Evolutionary conservation across 2,329 filamentous ascomycete species (phyloP), one percentile per base, ranked within the genome.

Genomic region (Xylariales sp.): DNA sequence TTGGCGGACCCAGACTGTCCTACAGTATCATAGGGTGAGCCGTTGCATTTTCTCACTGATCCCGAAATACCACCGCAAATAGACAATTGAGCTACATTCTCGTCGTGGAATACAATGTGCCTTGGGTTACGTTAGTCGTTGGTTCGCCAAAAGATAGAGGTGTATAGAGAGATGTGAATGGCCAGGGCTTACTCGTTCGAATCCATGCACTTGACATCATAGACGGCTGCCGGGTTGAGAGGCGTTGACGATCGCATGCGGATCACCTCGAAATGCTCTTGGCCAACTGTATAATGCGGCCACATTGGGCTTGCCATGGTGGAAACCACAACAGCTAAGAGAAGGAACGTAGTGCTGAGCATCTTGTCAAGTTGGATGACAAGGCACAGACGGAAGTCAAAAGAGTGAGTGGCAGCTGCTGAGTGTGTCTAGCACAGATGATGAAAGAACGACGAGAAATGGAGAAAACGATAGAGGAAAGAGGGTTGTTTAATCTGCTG

Each of bases 51-150:
- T 35, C 61, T 54, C 36, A 67, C 66, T 10, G 57, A 48, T 12
- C 67, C 68, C 0, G 69, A 61, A 41, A 74, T 74, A 40, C 81
- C 66, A 33, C 68, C 65, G 56, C 72, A 76, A 55, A 73, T 72
- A 37, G 52, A 55, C n/a, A 74, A 62, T 46, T 72, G 55, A 10
- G 69, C 69, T 7, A 68, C 67, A 43, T 66, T 65, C 28, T 65
- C 62, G 53, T 76, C 72, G 51, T 76, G 70, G 48, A 65, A 65
- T 45, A 66, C 60, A 43, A 71, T 67, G 42, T 63, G 30, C 57
- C 10, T 62, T 67, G 24, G 13, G n/a, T 5, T 19, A 4, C 13
- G 5, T 10, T n/a, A 30, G 24, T 20, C n/a, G n/a, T 19, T n/a
- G 10, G 12, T n/a, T 17, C 20, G 6, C 7, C 12, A 6, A 21